Conservation (phyloP, 768 basidiomycete genomes). For the Cystobasidium tubakii region DNA sequence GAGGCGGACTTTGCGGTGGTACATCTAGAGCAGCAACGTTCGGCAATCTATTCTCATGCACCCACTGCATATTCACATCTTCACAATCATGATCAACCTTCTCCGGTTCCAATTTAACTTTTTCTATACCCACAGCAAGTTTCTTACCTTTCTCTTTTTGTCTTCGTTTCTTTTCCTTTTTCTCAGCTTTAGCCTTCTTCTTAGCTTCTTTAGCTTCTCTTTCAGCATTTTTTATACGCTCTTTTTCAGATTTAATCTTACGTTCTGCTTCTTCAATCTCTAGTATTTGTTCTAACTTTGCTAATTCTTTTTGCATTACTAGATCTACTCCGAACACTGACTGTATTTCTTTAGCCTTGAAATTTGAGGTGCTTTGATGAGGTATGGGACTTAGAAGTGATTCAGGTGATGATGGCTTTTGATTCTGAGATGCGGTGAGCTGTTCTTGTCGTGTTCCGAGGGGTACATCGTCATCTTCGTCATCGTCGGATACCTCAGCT, state of each 20-base stretch:
- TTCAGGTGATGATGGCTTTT: not conserved
- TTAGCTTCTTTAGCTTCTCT: conserved; percentile 21
- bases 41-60: not conserved
- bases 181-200: conserved; percentile 19
- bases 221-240: conserved; percentile 17
- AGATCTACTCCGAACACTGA: conserved; percentile 29
- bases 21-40: not conserved
- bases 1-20: not conserved
- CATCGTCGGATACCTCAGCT: not conserved
- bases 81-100: not conserved
- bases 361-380: not conserved
- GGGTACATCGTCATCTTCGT: conserved; percentile 23
- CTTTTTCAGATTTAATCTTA: conserved; percentile 9
- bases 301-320: conserved; percentile 17
- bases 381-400: not conserved
- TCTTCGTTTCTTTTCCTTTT: conserved; percentile 10
- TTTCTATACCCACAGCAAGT: not conserved
- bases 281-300: conserved; percentile 22
- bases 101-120: not conserved
- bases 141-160: conserved; percentile 10
- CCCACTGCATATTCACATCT: not conserved
- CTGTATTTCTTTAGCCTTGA: not conserved
- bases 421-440: not conserved
- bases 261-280: conserved; percentile 18
- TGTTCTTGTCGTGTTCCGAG: conserved; percentile 12